Conservation (phyloP, 805 yeast genomes). For the Cyberlindnera veronae region DNA sequence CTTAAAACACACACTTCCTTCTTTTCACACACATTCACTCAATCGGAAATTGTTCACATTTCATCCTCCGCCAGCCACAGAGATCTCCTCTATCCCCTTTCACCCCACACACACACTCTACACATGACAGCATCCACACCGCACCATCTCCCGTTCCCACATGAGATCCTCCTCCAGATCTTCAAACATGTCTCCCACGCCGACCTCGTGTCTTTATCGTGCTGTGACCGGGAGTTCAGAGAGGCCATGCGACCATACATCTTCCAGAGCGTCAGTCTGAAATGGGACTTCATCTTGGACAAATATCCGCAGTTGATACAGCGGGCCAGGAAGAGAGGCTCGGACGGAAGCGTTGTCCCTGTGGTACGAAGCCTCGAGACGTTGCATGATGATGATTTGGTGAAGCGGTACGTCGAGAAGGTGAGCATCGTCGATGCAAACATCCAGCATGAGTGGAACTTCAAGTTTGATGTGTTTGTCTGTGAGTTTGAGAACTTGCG, state of each 20-base stretch:
- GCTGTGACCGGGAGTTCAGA: constrained; percentile 8
- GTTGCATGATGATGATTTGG: background rate
- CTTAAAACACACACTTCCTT: background rate
- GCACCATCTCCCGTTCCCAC: constrained; percentile 17
- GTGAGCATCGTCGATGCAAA: constrained; percentile 28
- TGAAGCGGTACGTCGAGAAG: constrained; percentile 22
- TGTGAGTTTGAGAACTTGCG: constrained; percentile 21
- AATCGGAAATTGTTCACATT: too few species aligned
- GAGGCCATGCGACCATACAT: constrained; percentile 21
- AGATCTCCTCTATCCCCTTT: too few species aligned
- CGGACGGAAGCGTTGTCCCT: background rate
- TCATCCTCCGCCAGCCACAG: background rate
- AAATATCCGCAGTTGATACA: constrained; percentile 7
- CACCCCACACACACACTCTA: background rate
- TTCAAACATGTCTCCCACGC: constrained; percentile 16
- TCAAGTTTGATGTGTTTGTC: constrained; percentile 29
- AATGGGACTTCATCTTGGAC: constrained; percentile 18
- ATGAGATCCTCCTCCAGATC: constrained; percentile 19
- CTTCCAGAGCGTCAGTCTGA: constrained; percentile 11
- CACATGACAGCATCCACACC: background rate
- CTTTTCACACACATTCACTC: background rate
- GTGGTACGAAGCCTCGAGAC: background rate
- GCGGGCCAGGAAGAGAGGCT: constrained; percentile 5
- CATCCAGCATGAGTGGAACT: constrained; percentile 34
- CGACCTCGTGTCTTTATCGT: constrained; percentile 17